A percentile compares a stretch with the other conserved stretches of the same genome.
These are phyloP conservation scores for Flaveria bidentis DNA, from an alignment of 129 eudicot species.

Conservation along the genomic window DNA sequence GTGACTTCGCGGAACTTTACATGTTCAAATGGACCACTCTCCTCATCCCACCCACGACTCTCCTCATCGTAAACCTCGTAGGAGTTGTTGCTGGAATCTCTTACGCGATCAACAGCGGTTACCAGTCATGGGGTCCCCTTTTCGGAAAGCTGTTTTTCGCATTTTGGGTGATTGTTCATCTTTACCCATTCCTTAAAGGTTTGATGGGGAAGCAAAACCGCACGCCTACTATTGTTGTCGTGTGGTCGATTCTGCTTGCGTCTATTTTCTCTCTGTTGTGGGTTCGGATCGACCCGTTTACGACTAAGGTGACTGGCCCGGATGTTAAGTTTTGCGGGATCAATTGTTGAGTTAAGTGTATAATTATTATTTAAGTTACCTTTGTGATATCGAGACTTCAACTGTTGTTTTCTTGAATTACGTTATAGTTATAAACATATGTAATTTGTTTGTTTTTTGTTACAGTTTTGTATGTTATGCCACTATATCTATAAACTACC, in stretches of 20 bases:
- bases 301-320: slow-evolving; percentile 72
- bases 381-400: slow-evolving; percentile 31
- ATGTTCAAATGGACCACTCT: slow-evolving; percentile 92
- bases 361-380: slow-evolving; percentile 13
- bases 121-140: slow-evolving; percentile 92
- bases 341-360: slow-evolving; percentile 49
- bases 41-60: slow-evolving; percentile 82
- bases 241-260: slow-evolving; percentile 88
- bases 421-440: slow-evolving; percentile 27
- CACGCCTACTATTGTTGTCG: slow-evolving; percentile 79
- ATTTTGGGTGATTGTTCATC: slow-evolving; percentile 95
- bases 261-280: slow-evolving; percentile 84
- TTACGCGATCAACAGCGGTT: slow-evolving; percentile 81
- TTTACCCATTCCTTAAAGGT: slow-evolving; percentile 90
- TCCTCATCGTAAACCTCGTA: slow-evolving; percentile 71
- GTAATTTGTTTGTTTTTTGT: slow-evolving; percentile 27
- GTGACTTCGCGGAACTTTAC: slow-evolving; percentile 81
- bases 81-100: slow-evolving; percentile 91
- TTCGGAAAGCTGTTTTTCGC: slow-evolving; percentile 86
- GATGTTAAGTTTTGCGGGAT: slow-evolving; percentile 73
- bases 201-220: slow-evolving; percentile 93
- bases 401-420: slow-evolving; percentile 10
- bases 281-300: slow-evolving; percentile 84
- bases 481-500: slow-evolving; percentile 11
- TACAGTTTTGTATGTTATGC: slow-evolving; percentile 35